Percentiles rank a stretch among this genome's conserved stretches.
phyloP scores from a whole-genome alignment of 177 flowering plant genomes.

The Vitis hybrid region DNA sequence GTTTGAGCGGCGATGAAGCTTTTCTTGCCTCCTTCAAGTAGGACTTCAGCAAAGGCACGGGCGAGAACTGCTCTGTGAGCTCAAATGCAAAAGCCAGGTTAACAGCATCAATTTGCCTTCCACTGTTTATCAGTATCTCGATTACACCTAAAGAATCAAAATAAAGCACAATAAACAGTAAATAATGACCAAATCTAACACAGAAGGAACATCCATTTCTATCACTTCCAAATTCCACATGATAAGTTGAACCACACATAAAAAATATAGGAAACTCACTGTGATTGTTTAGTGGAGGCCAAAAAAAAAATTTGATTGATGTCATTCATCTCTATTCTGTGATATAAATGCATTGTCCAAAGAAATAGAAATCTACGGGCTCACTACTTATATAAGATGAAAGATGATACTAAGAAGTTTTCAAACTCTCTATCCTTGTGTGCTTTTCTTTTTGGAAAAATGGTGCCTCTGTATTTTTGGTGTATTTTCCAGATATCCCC shows the following conservation, averaged over 20 bases:
- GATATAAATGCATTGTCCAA: neutral
- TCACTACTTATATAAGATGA: neutral
- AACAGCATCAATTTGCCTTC: constrained; percentile 93
- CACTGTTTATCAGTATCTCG: constrained; percentile 68
- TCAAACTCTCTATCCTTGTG: too few species aligned
- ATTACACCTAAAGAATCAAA: constrained; percentile 65
- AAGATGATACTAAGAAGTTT: neutral
- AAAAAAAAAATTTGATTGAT: neutral
- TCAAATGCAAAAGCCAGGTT: constrained; percentile 89
- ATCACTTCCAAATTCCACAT: neutral
- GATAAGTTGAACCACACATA: neutral
- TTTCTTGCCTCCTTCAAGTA: constrained; percentile 78
- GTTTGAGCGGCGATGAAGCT: constrained; percentile 57
- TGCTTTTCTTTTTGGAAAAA: too few species aligned
- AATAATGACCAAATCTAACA: neutral
- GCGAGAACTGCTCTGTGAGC: constrained; percentile 72
- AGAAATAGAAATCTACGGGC: neutral
- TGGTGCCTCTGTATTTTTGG: neutral
- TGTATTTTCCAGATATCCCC: neutral
- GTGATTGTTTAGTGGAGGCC: neutral
- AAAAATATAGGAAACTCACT: neutral
- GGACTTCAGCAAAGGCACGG: constrained; percentile 71
- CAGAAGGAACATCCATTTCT: neutral
- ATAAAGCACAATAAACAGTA: neutral
- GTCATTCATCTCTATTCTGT: neutral